phyloP scores from a whole-genome alignment of 495 filamentous ascomycete genomes.

The Penicillium canescens region DNA sequence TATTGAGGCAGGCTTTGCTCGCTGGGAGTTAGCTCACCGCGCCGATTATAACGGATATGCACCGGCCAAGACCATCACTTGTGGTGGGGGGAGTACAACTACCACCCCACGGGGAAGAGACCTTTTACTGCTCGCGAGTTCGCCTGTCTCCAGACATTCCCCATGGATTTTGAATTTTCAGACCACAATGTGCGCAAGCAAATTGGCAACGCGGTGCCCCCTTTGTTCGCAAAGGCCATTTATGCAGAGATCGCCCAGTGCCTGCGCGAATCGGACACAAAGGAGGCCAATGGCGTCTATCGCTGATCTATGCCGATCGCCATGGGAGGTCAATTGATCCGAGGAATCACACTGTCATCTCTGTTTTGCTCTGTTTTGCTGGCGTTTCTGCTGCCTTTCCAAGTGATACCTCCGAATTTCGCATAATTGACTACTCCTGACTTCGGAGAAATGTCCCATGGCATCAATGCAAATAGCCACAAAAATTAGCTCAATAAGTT shows the following conservation, averaged over 20 bases:
- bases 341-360: no score
- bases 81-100: slow-evolving; percentile 65
- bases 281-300: slow-evolving; percentile 14
- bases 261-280: slow-evolving; percentile 57
- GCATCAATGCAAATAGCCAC: no score
- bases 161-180: slow-evolving; percentile 60
- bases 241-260: slow-evolving; percentile 58
- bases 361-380: no score
- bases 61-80: slow-evolving; percentile 65
- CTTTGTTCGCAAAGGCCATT: slow-evolving; percentile 58
- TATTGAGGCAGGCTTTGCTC: slow-evolving; percentile 24
- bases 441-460: no score
- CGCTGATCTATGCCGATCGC: neutral
- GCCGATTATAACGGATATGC: slow-evolving; percentile 47
- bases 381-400: no score
- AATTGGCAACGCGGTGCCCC: slow-evolving; percentile 88
- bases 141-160: slow-evolving; percentile 77
- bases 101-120: slow-evolving; percentile 68
- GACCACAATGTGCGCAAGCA: slow-evolving; percentile 55
- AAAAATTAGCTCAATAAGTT: no score
- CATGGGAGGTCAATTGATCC: no score
- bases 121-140: slow-evolving; percentile 71
- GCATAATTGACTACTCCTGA: no score
- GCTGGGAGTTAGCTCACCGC: slow-evolving; percentile 9
- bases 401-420: no score